These are phyloP conservation scores for Micractinium conductrix DNA, from an alignment of 139 green algal species.

Conservation along the genomic window DNA sequence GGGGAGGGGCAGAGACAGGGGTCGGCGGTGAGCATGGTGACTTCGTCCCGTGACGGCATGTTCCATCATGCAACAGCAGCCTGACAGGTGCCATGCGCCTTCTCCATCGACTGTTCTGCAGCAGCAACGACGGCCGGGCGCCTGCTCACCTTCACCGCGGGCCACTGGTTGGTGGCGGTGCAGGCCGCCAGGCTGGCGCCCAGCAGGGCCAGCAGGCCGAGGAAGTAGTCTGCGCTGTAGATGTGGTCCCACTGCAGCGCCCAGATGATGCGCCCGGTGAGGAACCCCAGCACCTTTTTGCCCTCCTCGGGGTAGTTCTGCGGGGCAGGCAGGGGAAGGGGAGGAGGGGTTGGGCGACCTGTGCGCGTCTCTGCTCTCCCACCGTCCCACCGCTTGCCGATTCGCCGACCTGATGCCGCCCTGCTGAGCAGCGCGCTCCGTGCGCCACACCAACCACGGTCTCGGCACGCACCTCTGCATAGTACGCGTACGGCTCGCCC, in stretches of 20 bases:
- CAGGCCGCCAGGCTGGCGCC: conserved; percentile 90
- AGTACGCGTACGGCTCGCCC: conserved; percentile 84
- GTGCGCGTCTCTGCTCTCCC: too few relatives aligned
- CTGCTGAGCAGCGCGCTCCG: too few relatives aligned
- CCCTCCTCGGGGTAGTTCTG: conserved; percentile 53
- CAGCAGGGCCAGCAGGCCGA: conserved; percentile 83
- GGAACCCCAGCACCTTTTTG: conserved; percentile 81
- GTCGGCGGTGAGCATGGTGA: background rate
- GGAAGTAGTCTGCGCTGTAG: conserved; percentile 91
- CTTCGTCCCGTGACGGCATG: too few relatives aligned
- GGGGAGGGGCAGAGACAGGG: too few relatives aligned
- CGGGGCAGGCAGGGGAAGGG: background rate
- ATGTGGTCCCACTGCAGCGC: conserved; percentile 88
- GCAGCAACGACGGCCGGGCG: background rate
- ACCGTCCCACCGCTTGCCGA: too few relatives aligned
- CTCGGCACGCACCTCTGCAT: conserved; percentile 70
- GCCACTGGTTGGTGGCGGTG: conserved; percentile 90
- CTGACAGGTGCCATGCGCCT: too few relatives aligned
- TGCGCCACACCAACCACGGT: too few relatives aligned
- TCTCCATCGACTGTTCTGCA: too few relatives aligned
- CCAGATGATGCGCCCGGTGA: conserved; percentile 76
- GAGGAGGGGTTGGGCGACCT: too few relatives aligned
- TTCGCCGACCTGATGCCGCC: too few relatives aligned
- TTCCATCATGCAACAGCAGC: too few relatives aligned
- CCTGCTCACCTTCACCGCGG: conserved; percentile 73